Percentiles rank a stretch among this genome's conserved stretches.
phyloP scores from a whole-genome alignment of 2,329 filamentous ascomycete species.

The Neospermospora avenae region DNA sequence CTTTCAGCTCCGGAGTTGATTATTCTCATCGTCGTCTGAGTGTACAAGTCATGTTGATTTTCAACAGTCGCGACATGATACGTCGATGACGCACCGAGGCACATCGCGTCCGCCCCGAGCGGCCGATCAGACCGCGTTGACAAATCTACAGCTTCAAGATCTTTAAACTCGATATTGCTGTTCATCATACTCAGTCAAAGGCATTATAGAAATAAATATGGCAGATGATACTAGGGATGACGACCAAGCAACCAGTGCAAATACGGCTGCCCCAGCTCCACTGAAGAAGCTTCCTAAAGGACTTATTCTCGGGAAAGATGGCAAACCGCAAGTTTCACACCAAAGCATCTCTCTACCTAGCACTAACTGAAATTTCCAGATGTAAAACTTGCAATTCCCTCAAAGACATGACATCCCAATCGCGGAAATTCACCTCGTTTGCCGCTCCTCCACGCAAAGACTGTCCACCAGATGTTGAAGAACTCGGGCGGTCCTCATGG shows the following conservation, averaged over 20 bases:
- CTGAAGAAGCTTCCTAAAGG: constrained; percentile 61
- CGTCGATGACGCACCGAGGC: neutral
- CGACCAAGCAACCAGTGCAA: constrained; percentile 6
- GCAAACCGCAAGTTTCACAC: constrained; percentile 67
- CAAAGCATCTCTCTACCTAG: neutral
- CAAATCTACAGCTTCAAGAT: constrained; percentile 8
- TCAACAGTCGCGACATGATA: constrained; percentile 1
- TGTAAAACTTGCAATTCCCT: constrained; percentile 69
- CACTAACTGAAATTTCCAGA: constrained; percentile 40
- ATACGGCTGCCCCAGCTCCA: constrained; percentile 15
- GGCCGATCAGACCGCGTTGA: constrained; percentile 4
- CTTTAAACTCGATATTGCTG: neutral
- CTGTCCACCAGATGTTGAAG: constrained; percentile 88
- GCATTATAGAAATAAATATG: constrained; percentile 19
- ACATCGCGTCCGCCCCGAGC: neutral
- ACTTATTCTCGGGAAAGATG: constrained; percentile 73
- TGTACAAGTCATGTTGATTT: constrained; percentile 1
- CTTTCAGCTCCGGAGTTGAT: constrained; percentile 12
- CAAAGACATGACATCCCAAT: constrained; percentile 57
- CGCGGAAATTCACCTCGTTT: constrained; percentile 39
- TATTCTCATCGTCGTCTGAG: constrained; percentile 24
- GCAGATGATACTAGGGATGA: constrained; percentile 32
- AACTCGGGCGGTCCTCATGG: constrained; percentile 85
- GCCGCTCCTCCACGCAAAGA: constrained; percentile 49
- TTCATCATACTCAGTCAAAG: neutral